Base-by-base conservation (phyloP, 257 asterid genomes). In the Solanum bulbocastanum region DNA sequence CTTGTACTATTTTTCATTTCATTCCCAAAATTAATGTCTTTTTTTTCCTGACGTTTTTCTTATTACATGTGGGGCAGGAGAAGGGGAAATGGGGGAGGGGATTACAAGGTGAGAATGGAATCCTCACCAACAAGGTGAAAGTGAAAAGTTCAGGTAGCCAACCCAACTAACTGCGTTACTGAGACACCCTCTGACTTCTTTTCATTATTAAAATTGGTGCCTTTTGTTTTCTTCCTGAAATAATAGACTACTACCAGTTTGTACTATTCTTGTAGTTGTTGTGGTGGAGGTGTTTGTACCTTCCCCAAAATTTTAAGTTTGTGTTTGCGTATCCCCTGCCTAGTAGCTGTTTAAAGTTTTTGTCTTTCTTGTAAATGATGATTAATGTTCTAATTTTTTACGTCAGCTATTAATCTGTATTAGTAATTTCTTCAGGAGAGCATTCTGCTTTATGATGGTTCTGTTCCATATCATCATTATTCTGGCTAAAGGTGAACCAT, bases 401-500 rank as follows among this genome's bases (percentile, higher is more conserved):
- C 30, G n/a, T 62, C 84, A 40, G 52, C 16, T 83, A 87, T 82
- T 84, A 35, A 49, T 88, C n/a, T 90, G 23, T 37, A 36, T 56
- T 73, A 81, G 52, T 87, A 14, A 75, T 82, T 83, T 88, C 69
- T 86, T 68, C 87, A 91, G 93, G 91, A 87, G 86, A 15, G 76
- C 87, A 5, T 74, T 89, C 86, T 66, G 56, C 39, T 82, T 90
- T n/a, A 13, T 83, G 88, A 87, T 87, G 68, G 88, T 88, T 76
- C 89, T 91, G 69, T 46, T 87, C 49, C 86, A 85, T 88, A 33
- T 76, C 83, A 62, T 89, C 60, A 27, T 52, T 40, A 83, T 60
- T 39, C 68, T 75, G 71, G 92, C 89, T 33, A 74, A 88, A 69
- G 84, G 90, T 40, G 92, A 88, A 69, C 66, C 92, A 46, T 87